Conservation (phyloP, 2,329 filamentous ascomycete species). For the Penicillium sp. region DNA sequence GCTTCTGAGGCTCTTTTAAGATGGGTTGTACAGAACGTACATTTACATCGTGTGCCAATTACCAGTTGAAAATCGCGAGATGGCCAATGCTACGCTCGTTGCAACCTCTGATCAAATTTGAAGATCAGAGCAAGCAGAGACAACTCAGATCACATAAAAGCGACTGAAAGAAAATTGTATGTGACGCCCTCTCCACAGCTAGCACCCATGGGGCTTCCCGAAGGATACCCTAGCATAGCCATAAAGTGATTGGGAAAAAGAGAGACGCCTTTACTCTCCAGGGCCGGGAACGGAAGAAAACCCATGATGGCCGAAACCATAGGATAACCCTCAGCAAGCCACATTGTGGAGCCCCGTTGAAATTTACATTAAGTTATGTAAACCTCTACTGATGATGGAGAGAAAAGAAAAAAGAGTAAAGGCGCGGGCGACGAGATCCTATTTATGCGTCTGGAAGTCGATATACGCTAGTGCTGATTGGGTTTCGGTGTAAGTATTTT, state of each 20-base stretch:
- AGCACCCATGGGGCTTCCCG: conserved; percentile 43
- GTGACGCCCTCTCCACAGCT: conserved; percentile 52
- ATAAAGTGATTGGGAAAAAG: conserved; percentile 48
- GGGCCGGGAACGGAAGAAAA: conserved; percentile 54
- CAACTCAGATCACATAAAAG: not conserved
- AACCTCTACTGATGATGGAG: conserved; percentile 54
- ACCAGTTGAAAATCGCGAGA: not conserved
- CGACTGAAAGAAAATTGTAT: conserved; percentile 28
- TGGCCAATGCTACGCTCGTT: not conserved
- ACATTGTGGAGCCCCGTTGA: conserved; percentile 48
- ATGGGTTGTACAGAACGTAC: not conserved
- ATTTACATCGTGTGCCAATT: not conserved
- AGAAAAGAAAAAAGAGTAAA: conserved; percentile 40
- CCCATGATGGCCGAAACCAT: conserved; percentile 44
- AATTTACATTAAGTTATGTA: conserved; percentile 52
- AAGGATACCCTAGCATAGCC: conserved; percentile 46
- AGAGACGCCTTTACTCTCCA: conserved; percentile 45
- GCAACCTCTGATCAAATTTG: not conserved
- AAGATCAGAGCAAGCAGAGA: not conserved
- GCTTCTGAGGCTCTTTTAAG: not conserved
- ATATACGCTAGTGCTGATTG: conserved; percentile 27
- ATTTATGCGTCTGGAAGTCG: conserved; percentile 32
- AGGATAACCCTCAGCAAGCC: conserved; percentile 54
- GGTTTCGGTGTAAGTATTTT: conserved; percentile 13
- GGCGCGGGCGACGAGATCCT: conserved; percentile 8